Conservation (phyloP, 2,329 filamentous ascomycete species). For the Calonectria ilicicola region DNA sequence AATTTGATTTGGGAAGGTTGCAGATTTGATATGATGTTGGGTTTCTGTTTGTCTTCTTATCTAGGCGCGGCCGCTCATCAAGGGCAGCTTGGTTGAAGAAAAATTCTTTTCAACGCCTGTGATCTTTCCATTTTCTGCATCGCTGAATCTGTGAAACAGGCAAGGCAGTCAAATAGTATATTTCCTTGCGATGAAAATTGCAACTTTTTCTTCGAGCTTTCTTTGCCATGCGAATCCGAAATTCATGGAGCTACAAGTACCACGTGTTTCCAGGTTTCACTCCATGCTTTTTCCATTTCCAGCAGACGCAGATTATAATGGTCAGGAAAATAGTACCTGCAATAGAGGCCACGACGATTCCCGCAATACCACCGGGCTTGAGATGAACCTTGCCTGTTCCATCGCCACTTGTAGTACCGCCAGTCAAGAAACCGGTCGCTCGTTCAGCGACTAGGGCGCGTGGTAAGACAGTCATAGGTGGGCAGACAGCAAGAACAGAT, state of each 20-base stretch:
- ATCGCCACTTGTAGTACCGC: not conserved
- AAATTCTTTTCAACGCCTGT: not conserved
- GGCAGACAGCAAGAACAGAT: not conserved
- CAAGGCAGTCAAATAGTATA: not conserved
- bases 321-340: not conserved
- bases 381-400: not conserved
- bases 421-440: not conserved
- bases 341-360: not conserved
- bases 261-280: no score
- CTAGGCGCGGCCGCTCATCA: not conserved
- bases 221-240: no score
- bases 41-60: no score
- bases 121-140: not conserved
- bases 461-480: not conserved
- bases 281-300: not conserved
- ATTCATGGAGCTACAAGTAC: no score
- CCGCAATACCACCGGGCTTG: not conserved
- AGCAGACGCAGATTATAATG: not conserved
- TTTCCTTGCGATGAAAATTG: no score
- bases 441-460: not conserved
- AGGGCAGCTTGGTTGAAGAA: not conserved
- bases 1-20: no score
- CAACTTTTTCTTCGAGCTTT: no score
- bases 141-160: not conserved
- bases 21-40: no score